Percentiles rank a stretch among this genome's conserved stretches.
Evolutionary conservation across 139 green algal genomes (phyloP).

Genomic region (Coccomyxa sp.): DNA sequence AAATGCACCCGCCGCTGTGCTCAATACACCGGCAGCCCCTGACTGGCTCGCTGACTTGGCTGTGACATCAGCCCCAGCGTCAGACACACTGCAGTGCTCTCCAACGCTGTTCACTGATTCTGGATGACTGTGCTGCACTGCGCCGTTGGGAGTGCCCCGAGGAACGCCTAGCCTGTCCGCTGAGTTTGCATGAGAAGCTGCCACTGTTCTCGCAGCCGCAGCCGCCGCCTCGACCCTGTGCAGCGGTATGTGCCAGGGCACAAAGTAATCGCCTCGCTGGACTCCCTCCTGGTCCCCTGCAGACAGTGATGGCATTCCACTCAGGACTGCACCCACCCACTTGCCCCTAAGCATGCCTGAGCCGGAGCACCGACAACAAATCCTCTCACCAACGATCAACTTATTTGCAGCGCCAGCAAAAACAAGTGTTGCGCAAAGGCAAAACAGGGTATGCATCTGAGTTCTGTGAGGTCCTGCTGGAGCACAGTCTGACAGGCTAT

Average conservation of each 20-base stretch:
- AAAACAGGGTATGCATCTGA: no score
- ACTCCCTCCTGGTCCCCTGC: background rate
- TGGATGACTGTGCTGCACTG: no score
- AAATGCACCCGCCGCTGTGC: background rate
- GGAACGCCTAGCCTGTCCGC: no score
- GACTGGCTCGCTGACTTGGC: background rate
- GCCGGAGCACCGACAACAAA: background rate
- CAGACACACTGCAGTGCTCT: background rate
- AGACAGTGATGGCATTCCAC: background rate
- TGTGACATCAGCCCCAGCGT: background rate
- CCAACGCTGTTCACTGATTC: no score
- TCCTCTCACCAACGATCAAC: background rate
- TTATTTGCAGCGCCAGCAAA: background rate
- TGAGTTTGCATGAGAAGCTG: no score
- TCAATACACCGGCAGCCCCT: background rate
- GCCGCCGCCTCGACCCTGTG: constrained; percentile 63
- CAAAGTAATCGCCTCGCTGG: constrained; percentile 77
- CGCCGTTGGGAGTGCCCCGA: no score
- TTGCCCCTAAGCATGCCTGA: background rate
- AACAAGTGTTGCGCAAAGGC: no score
- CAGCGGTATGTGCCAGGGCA: constrained; percentile 95
- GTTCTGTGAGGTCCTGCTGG: no score
- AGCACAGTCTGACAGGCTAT: no score
- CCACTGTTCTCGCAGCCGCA: constrained; percentile 4
- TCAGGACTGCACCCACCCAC: background rate